Conservation (phyloP, 129 eudicot genomes). For the Erigeron canadensis region DNA sequence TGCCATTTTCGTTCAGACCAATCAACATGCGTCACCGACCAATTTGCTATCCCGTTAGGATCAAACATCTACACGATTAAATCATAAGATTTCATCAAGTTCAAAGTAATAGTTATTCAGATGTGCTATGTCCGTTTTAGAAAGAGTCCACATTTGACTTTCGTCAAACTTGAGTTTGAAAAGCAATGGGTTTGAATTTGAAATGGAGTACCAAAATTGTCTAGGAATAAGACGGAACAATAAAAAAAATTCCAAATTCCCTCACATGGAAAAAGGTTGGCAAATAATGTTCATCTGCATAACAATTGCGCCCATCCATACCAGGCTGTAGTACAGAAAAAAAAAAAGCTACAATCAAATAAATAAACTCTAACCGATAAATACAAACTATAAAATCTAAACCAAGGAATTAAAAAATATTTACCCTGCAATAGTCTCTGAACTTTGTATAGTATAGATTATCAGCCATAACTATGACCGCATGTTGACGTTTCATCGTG, state of each 20-base stretch:
- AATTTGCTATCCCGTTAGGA: constrained; percentile 79
- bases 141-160: constrained; percentile 8
- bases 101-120: not conserved
- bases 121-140: not conserved
- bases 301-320: constrained; percentile 86
- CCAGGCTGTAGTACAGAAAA: constrained; percentile 59
- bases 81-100: constrained; percentile 10
- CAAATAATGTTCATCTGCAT: constrained; percentile 90
- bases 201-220: not conserved
- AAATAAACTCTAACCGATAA: not conserved
- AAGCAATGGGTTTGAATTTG: constrained; percentile 1
- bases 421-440: constrained; percentile 71
- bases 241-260: not conserved
- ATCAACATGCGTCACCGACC: constrained; percentile 95
- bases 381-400: not conserved
- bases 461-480: constrained; percentile 67
- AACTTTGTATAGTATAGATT: constrained; percentile 66
- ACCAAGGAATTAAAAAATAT: constrained; percentile 1
- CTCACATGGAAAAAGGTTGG: constrained; percentile 82
- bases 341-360: not conserved
- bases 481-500: constrained; percentile 88
- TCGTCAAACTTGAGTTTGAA: not conserved
- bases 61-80: constrained; percentile 65
- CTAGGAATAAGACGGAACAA: not conserved
- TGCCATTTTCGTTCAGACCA: constrained; percentile 99